Conservation (phyloP, 768 basidiomycete species). For the Collybia sp. region DNA sequence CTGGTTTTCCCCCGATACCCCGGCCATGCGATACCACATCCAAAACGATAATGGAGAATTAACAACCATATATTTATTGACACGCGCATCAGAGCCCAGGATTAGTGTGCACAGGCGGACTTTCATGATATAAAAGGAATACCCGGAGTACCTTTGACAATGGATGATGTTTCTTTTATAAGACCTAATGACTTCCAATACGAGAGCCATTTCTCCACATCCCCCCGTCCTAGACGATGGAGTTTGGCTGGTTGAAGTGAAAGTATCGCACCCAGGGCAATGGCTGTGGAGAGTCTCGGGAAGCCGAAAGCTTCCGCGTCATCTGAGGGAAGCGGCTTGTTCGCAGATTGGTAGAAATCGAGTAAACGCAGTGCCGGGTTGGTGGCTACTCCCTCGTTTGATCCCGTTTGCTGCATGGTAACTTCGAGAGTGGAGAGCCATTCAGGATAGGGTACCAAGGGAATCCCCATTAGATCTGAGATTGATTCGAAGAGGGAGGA, state of each 20-base stretch:
- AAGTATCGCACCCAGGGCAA: slow-evolving; percentile 3
- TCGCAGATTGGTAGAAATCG: slow-evolving; percentile 6
- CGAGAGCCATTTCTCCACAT: slow-evolving; percentile 9
- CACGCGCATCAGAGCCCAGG: no score
- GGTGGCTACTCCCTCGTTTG: neutral
- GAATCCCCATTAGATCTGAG: slow-evolving; percentile 7
- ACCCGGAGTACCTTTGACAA: no score
- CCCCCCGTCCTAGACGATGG: slow-evolving; percentile 4
- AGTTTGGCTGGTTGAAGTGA: slow-evolving; percentile 3
- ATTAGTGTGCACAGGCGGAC: no score
- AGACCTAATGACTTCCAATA: neutral
- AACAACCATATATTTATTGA: no score
- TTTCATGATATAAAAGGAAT: no score
- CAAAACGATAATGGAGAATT: neutral
- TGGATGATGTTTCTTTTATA: no score
- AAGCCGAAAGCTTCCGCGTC: slow-evolving; percentile 18
- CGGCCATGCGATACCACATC: slow-evolving; percentile 9
- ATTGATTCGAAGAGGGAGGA: slow-evolving; percentile 7
- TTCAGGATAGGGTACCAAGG: slow-evolving; percentile 14
- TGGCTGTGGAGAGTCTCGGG: slow-evolving; percentile 10
- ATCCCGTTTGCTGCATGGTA: neutral
- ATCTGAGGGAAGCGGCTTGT: slow-evolving; percentile 1
- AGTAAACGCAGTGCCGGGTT: slow-evolving; percentile 7
- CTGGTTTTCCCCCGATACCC: slow-evolving; percentile 1
- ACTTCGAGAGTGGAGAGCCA: slow-evolving; percentile 15